Evolutionary conservation across 2,329 filamentous ascomycete species (phyloP).

Genomic region (Neurospora sp.): DNA sequence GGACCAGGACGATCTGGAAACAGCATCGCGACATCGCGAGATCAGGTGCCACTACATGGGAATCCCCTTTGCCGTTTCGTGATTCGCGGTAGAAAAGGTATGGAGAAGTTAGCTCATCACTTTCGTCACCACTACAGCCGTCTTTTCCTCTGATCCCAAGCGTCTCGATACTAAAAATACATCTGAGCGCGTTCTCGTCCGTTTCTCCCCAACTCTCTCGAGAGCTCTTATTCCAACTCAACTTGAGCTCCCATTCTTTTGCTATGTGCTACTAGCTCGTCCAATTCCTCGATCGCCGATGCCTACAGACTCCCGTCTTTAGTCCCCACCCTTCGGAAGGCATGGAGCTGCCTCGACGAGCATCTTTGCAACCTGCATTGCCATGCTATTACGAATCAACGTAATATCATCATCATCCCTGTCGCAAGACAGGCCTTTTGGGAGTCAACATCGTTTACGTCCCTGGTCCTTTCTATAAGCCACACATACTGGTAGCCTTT

Average conservation of each 20-base stretch:
- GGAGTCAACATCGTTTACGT: background rate
- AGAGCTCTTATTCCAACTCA: background rate
- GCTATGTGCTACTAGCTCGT: background rate
- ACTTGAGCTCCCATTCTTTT: background rate
- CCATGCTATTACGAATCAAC: background rate
- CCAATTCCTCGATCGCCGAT: background rate
- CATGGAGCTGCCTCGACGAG: background rate
- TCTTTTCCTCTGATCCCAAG: background rate
- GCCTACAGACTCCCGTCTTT: background rate
- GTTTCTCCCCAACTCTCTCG: background rate
- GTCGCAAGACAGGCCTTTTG: background rate
- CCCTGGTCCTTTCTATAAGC: background rate
- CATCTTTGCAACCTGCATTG: background rate
- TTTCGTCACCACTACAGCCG: background rate
- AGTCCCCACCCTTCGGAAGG: background rate
- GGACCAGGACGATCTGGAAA: background rate
- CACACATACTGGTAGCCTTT: background rate
- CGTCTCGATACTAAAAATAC: no score
- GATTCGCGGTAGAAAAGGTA: background rate
- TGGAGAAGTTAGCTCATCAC: background rate
- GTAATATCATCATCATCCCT: background rate
- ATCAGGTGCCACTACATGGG: background rate
- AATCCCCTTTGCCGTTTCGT: background rate
- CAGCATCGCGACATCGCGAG: background rate
- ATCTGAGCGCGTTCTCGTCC: background rate